Conservation (phyloP, 1,284 basidiomycete species). For the Ceratobasidium sp. region DNA sequence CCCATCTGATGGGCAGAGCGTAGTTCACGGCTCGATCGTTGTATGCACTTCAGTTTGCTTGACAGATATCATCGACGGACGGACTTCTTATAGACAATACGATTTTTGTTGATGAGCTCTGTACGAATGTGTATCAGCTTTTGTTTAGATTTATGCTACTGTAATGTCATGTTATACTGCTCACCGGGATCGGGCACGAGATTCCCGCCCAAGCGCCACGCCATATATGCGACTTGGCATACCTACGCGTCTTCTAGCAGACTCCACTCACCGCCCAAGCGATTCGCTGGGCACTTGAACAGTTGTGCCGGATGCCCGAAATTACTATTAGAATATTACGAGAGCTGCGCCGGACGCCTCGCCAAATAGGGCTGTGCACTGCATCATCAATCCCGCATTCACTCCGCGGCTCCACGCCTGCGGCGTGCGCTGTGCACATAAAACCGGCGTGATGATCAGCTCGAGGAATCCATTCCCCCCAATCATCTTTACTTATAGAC, state of each 20-base stretch:
- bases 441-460: constrained; percentile 17
- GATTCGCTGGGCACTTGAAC: too few relatives aligned
- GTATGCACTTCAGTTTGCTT: neutral
- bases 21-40: neutral
- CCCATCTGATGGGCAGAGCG: constrained; percentile 12
- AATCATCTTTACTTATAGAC: neutral
- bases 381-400: neutral
- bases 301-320: neutral
- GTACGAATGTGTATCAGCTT: neutral
- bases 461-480: neutral
- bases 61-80: neutral
- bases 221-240: too few relatives aligned
- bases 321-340: neutral
- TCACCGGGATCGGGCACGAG: too few relatives aligned
- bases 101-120: constrained; percentile 15
- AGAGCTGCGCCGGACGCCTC: constrained; percentile 21
- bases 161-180: constrained; percentile 15
- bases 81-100: neutral
- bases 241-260: neutral
- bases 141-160: neutral
- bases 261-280: neutral
- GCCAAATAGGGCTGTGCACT: constrained; percentile 20
- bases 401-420: constrained; percentile 19
- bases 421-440: constrained; percentile 44
- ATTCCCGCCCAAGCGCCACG: too few relatives aligned